Base-by-base conservation (phyloP, 345 rosid genomes). In the Pseudoturritis turrita region DNA sequence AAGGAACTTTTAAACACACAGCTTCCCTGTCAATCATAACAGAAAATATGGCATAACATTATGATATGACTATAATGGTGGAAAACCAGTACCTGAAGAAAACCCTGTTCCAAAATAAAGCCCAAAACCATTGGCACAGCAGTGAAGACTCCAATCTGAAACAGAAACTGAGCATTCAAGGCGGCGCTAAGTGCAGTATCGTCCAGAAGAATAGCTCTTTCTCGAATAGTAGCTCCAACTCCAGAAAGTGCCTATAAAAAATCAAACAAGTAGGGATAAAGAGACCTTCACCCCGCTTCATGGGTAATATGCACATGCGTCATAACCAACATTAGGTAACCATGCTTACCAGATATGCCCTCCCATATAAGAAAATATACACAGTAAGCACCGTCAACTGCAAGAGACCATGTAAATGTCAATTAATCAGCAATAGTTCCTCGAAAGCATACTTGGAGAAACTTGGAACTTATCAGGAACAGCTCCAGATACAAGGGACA, bases 91-190 rank as follows among this genome's bases (percentile, higher is more conserved):
- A 77, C 81, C 81, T 67, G 78, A 15, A 78, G 81, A 68, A 78
- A 78, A 78, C 81, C 81, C 15, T 61, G 71, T 62, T 78, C 81
- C 71, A 78, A 61, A 45, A 78, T 72, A 62, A 78, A 78, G 26
- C 96, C 96, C 85, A 95, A 83, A 82, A 95, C 9, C 99, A 95
- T 95, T 55, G 99, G 99, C 74, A 95, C 90, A 53, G 99, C 99
- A 43, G 96, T 83, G 68, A 95, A 91, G 69, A 89, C 71, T 82
- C 99, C 96, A 83, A 95, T 91, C 77, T 95, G 99, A 76, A 95
- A 66, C 65, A 95, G 96, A 83, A 95, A 95, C 80, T 95, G 99
- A 4, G 99, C 87, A 85, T 87, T 89, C 65, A 95, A 59, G 68
- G 99, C 99, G 40, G 94, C 83, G 65, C 70, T 86, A 61, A 95